phyloP scores from a whole-genome alignment of 73 alveolate genomes.

The Chromera velia region DNA sequence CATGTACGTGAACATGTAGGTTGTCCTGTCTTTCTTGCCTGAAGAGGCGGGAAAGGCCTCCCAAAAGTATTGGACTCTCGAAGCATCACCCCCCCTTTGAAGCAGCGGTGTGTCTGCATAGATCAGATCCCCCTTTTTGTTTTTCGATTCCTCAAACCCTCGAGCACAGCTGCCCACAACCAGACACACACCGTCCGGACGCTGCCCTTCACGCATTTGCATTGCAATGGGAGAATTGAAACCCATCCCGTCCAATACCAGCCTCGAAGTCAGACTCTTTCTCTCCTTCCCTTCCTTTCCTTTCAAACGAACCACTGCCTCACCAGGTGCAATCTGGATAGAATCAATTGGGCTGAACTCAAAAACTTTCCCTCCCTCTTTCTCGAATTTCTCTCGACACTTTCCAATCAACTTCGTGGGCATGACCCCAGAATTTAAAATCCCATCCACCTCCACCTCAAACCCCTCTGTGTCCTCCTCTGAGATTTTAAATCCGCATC shows the following conservation, averaged over 20 bases:
- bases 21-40: not conserved
- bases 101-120: not conserved
- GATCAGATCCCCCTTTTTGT: not conserved
- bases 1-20: not conserved
- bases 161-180: not conserved
- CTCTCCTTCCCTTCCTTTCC: too few relatives aligned
- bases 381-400: conserved; percentile 18
- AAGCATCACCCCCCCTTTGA: not conserved
- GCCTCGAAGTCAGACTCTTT: not conserved
- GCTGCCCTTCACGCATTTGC: not conserved
- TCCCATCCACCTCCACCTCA: not conserved
- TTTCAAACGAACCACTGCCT: too few relatives aligned
- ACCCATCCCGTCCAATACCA: conserved; percentile 42
- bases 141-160: not conserved
- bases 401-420: conserved; percentile 10
- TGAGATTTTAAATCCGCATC: not conserved
- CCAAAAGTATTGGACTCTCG: not conserved
- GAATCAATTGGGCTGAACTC: conserved; percentile 8
- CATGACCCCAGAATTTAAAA: conserved; percentile 3
- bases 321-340: too few relatives aligned
- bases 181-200: not conserved
- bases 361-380: conserved; percentile 10
- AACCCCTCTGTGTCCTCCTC: not conserved
- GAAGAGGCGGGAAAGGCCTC: not conserved
- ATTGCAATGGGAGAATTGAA: conserved; percentile 25